Conservation (phyloP, 1,284 basidiomycete genomes). For the Cutaneotrichosporon mucoides region DNA sequence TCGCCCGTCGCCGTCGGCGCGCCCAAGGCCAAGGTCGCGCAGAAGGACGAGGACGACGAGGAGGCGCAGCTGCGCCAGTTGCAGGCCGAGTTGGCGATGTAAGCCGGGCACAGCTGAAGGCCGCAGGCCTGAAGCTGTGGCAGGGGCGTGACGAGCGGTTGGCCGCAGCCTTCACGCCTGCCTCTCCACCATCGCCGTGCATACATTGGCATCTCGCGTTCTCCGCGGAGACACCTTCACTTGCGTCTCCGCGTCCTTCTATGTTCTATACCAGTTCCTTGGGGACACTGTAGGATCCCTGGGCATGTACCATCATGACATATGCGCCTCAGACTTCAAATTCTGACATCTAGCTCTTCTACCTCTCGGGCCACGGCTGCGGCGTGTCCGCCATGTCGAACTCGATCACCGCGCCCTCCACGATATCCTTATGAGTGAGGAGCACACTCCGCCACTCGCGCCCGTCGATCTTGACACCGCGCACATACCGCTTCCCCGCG, state of each 20-base stretch:
- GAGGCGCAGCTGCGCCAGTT: constrained; percentile 86
- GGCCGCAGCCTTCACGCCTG: not conserved
- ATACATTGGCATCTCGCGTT: no score
- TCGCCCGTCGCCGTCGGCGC: constrained; percentile 5
- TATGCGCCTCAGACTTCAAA: not conserved
- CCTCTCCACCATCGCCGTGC: no score
- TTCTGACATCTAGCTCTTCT: no score
- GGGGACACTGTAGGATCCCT: not conserved
- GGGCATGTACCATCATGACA: constrained; percentile 2
- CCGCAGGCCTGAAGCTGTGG: no score
- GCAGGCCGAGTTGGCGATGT: constrained; percentile 89
- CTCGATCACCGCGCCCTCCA: constrained; percentile 54
- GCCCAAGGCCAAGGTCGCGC: constrained; percentile 41
- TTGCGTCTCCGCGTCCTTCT: not conserved
- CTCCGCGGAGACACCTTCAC: no score
- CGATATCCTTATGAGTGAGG: constrained; percentile 59
- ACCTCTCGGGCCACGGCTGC: constrained; percentile 43
- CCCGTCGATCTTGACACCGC: constrained; percentile 58
- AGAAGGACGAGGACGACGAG: constrained; percentile 73
- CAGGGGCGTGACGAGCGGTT: no score
- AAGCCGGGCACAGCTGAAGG: constrained; percentile 1
- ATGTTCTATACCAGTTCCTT: not conserved
- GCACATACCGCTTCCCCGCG: constrained; percentile 57
- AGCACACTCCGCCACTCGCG: constrained; percentile 52
- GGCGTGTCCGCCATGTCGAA: constrained; percentile 64